Percentiles rank a stretch among this genome's conserved stretches.
Conservation (phyloP, 1,139 yeast genomes). For the Scheffersomyces illinoinensis region DNA sequence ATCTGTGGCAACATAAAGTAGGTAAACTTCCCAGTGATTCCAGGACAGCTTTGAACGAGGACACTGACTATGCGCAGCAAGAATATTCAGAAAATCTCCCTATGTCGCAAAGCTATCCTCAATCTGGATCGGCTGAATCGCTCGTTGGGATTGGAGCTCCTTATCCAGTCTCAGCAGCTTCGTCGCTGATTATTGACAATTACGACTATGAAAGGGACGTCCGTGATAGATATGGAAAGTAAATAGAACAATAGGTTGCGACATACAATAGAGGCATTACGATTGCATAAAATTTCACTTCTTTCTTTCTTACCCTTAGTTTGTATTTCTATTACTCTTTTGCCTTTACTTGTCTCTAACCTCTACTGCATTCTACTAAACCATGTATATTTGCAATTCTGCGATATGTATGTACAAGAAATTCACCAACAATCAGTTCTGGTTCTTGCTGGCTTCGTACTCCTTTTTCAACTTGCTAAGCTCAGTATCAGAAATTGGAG, state of each 20-base stretch:
- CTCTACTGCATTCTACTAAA: neutral
- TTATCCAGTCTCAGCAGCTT: neutral
- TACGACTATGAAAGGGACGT: neutral
- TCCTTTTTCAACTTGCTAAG: constrained; percentile 70
- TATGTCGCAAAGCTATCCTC: neutral
- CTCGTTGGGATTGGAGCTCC: neutral
- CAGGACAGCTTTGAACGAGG: neutral
- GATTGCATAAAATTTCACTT: neutral
- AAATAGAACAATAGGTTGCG: neutral
- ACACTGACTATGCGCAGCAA: neutral
- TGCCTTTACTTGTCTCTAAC: neutral
- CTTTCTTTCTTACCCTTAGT: too few species aligned
- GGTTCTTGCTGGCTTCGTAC: constrained; percentile 50
- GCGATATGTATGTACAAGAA: neutral
- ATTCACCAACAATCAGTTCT: neutral
- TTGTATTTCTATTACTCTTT: too few species aligned
- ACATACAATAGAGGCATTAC: neutral
- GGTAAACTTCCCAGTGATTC: neutral
- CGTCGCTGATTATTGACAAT: neutral
- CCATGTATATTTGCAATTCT: neutral
- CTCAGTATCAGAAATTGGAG: constrained; percentile 83
- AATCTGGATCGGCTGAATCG: neutral
- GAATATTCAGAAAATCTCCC: neutral
- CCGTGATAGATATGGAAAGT: neutral
- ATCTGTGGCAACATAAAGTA: neutral